Conservation (phyloP, 306 rosid species). For the Gillenia trifoliata region DNA sequence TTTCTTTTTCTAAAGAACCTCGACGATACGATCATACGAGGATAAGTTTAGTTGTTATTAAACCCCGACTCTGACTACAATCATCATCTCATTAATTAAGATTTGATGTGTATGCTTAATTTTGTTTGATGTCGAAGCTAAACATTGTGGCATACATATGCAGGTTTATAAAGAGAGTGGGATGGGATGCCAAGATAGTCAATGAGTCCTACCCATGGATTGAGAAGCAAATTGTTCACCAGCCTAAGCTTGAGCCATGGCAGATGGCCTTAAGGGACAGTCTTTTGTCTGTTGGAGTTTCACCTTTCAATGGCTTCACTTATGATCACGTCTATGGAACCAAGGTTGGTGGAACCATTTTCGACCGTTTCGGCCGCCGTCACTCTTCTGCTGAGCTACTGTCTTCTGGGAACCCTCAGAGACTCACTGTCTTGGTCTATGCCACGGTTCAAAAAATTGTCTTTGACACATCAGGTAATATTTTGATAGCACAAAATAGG, state of each 20-base stretch:
- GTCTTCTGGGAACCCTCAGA: slow-evolving; percentile 56
- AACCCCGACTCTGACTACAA: too few species aligned
- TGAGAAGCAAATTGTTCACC: slow-evolving; percentile 79
- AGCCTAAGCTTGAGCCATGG: slow-evolving; percentile 48
- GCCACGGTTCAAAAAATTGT: slow-evolving; percentile 83
- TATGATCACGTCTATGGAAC: slow-evolving; percentile 89
- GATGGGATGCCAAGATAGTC: slow-evolving; percentile 74
- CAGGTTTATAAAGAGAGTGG: slow-evolving; percentile 65
- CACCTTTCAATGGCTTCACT: slow-evolving; percentile 93
- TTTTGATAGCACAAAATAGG: neutral
- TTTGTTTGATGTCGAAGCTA: neutral
- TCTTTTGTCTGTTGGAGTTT: slow-evolving; percentile 65
- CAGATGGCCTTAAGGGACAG: slow-evolving; percentile 73
- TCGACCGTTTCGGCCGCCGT: slow-evolving; percentile 70
- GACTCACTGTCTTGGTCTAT: slow-evolving; percentile 59
- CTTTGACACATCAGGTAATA: slow-evolving; percentile 53
- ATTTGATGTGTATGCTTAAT: too few species aligned
- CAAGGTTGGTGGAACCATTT: slow-evolving; percentile 93
- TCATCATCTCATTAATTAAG: too few species aligned
- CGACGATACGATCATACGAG: too few species aligned
- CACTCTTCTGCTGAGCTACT: slow-evolving; percentile 87
- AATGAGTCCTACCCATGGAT: slow-evolving; percentile 81
- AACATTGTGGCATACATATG: slow-evolving; percentile 10
- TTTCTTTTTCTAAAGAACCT: too few species aligned
- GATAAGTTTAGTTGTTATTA: too few species aligned